Conservation (phyloP, 1,284 basidiomycete genomes). For the Papiliotrema nemorosa region DNA sequence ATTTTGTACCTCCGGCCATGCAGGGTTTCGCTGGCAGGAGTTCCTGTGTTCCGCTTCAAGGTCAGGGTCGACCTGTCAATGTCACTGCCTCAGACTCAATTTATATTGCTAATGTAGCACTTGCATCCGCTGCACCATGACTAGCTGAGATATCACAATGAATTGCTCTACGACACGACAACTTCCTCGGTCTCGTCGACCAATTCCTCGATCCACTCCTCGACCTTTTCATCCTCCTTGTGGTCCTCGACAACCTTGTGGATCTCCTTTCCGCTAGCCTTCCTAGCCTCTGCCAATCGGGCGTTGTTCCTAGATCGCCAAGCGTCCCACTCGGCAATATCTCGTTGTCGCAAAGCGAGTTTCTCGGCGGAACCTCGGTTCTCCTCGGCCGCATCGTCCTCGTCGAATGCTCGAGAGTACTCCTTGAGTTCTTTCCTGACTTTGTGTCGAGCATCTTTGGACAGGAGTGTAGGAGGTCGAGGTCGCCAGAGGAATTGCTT, state of each 20-base stretch:
- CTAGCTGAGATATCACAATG: background rate
- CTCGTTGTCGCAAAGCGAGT: conserved; percentile 81
- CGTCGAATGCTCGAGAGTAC: conserved; percentile 88
- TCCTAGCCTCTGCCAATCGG: conserved; percentile 34
- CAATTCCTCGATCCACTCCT: conserved; percentile 86
- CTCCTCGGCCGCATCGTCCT: conserved; percentile 94
- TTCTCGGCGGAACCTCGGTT: conserved; percentile 91
- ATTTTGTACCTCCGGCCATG: no score
- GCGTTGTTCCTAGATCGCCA: conserved; percentile 59
- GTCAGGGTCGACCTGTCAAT: no score
- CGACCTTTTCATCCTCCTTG: conserved; percentile 68
- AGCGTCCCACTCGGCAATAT: conserved; percentile 98
- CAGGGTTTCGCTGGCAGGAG: no score
- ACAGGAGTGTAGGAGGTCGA: conserved; percentile 79
- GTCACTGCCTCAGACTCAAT: no score
- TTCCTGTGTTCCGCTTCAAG: no score
- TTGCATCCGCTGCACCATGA: no score
- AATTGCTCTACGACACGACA: conserved; percentile 12
- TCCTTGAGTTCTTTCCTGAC: conserved; percentile 89
- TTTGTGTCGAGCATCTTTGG: conserved; percentile 78
- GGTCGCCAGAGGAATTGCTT: conserved; percentile 99
- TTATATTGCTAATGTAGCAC: no score
- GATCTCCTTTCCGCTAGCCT: conserved; percentile 32
- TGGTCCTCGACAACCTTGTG: conserved; percentile 17
- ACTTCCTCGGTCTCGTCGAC: conserved; percentile 86